Percentiles rank a stretch among this genome's conserved stretches.
phyloP scores from a whole-genome alignment of 345 rosid genomes.

The Pugionium dolabratum region DNA sequence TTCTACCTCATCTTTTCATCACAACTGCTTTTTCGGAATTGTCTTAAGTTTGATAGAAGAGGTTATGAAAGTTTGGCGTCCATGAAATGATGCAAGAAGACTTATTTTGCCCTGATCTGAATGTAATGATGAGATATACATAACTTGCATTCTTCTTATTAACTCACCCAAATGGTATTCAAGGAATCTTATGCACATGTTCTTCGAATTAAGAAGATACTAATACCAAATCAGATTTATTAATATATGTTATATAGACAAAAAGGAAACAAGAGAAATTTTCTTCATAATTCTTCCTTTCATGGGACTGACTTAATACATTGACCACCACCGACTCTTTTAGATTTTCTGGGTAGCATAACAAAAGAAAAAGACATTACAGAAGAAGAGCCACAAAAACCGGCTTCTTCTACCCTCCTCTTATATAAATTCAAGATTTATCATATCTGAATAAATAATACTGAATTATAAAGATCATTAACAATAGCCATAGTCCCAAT shows the following conservation, averaged over 20 bases:
- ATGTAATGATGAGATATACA: background rate
- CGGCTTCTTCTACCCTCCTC: conserved; percentile 34
- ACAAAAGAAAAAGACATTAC: conserved; percentile 20
- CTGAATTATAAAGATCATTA: conserved; percentile 24
- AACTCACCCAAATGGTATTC: conserved; percentile 4
- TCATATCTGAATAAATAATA: conserved; percentile 21
- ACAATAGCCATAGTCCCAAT: background rate
- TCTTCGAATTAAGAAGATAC: background rate
- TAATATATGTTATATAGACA: background rate
- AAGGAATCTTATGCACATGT: background rate
- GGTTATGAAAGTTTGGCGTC: too few relatives aligned
- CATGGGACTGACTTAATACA: conserved; percentile 12
- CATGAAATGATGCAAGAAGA: background rate
- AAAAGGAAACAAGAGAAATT: background rate
- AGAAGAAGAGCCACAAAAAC: conserved; percentile 41
- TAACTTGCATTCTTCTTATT: too few relatives aligned
- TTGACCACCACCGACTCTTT: conserved; percentile 11
- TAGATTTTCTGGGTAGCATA: conserved; percentile 10
- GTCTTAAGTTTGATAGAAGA: too few relatives aligned
- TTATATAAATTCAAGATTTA: background rate
- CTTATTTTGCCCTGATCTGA: background rate
- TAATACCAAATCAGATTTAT: background rate
- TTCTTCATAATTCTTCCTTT: background rate
- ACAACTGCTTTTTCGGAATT: background rate
- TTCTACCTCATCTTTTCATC: background rate